phyloP scores from a whole-genome alignment of 2,329 filamentous ascomycete species.

The Aspergillus arachidicola region DNA sequence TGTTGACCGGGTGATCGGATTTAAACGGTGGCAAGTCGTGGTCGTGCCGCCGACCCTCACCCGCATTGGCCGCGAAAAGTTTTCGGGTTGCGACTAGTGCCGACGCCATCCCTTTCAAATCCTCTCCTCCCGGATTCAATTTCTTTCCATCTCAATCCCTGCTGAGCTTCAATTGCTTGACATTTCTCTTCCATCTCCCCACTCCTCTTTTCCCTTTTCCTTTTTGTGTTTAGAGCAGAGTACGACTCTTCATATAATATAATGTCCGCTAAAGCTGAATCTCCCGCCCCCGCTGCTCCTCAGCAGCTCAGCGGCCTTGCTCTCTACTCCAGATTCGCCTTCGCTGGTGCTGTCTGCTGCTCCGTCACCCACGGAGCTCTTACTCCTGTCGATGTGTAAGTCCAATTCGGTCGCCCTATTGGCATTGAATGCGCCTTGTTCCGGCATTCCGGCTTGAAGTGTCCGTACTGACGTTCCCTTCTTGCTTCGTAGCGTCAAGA shows the following conservation, averaged over 20 bases:
- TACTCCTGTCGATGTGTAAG: conserved; percentile 99
- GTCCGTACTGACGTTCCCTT: conserved; percentile 12
- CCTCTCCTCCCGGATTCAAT: conserved; percentile 21
- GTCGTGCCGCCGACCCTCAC: conserved; percentile 17
- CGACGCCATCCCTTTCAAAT: conserved; percentile 32
- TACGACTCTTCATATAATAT: conserved; percentile 19
- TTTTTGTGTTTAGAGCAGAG: conserved; percentile 21
- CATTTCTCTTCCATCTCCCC: conserved; percentile 12
- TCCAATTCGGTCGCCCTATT: conserved; percentile 33
- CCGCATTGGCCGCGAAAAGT: conserved; percentile 36
- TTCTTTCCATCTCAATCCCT: conserved; percentile 22
- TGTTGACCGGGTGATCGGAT: conserved; percentile 25
- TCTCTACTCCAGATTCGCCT: conserved; percentile 95
- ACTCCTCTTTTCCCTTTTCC: conserved; percentile 16
- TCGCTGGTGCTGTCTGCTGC: conserved; percentile 97
- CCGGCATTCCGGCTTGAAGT: neutral
- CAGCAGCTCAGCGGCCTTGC: conserved; percentile 61
- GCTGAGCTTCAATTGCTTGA: conserved; percentile 24
- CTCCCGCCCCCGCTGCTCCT: conserved; percentile 40
- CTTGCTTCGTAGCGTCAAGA: conserved; percentile 74
- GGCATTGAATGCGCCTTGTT: conserved; percentile 6
- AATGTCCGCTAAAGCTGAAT: conserved; percentile 49
- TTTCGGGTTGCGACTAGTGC: conserved; percentile 32
- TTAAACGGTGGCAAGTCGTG: conserved; percentile 19
- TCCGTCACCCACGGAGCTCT: conserved; percentile 95